Evolutionary conservation across 2,329 filamentous ascomycete genomes (phyloP), one percentile per base, ranked within the genome.

Genomic region (Karstenula rhodostoma): DNA sequence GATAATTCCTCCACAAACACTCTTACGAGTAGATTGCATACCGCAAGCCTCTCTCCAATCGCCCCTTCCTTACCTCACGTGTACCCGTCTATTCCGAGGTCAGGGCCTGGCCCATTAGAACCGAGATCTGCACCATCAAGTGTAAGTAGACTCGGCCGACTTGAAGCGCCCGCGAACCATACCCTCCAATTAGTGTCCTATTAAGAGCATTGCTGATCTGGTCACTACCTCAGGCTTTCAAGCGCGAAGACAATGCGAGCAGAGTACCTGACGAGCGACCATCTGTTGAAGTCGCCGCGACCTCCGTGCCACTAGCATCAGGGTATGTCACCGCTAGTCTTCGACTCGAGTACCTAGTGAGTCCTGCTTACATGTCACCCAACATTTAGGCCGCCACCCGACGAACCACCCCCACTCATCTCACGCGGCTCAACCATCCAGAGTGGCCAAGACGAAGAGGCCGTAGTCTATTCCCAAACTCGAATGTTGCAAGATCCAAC

Each of bases 401-500:
- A 66, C 59, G 68, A 72, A 29, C 65, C 62, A 15, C 62, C 64
- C 48, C 72, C 70, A 52, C 66, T 72, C 50, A 65, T 67, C 64
- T 71, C 74, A 57, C 63, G 77, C 70, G 70, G 70, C 29, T 71
- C 70, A 48, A 76, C 71, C 42, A 65, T 71, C 17, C 73, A 72
- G 23, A 83, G 80, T 62, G 82, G 79, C 2, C 76, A 79, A 37
- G 85, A 85, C 42, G 85, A 88, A 62, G 86, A 88, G 67, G 82
- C 85, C 4, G 81, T 84, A 27, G 79, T 87, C 27, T 83, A 84
- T 62, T 82, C 83, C 10, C 81, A 85, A 61, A 82, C 82, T 32
- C 80, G 86, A 62, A 87, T 89, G 84, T 76, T 89, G 42, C 82
- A 86, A 66, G 87, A 89, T 68, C 82, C 82, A 12, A 86, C 82